Conservation (phyloP, 2,329 filamentous ascomycete species). For the Thelonectria blattea region DNA sequence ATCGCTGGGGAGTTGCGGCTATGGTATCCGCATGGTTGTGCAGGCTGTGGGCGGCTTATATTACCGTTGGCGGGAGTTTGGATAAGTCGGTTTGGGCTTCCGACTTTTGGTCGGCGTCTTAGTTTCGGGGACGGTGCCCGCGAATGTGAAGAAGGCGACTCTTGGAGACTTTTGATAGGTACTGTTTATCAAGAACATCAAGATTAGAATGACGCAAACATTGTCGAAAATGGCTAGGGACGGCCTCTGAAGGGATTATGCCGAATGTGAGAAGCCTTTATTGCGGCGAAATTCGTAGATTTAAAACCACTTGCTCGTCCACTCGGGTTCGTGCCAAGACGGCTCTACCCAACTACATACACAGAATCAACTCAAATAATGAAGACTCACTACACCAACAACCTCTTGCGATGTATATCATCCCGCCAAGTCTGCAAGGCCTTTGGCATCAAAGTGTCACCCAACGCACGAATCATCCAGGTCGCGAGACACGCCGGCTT, state of each 20-base stretch:
- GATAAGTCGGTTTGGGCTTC: neutral
- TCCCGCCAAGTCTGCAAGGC: conserved; percentile 19
- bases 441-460: conserved; percentile 12
- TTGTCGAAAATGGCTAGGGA: neutral
- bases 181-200: neutral
- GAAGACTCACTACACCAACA: conserved; percentile 4
- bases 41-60: neutral
- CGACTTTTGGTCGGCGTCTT: neutral
- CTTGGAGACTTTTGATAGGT: neutral
- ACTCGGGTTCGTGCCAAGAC: neutral
- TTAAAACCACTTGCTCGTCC: neutral
- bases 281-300: neutral
- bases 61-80: neutral
- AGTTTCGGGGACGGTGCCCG: neutral
- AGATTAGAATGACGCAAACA: neutral
- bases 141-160: neutral
- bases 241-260: neutral
- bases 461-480: conserved; percentile 14
- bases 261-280: neutral
- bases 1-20: neutral
- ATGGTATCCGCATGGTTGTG: neutral
- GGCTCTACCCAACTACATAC: neutral
- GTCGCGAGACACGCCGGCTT: conserved; percentile 33
- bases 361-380: neutral
- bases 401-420: conserved; percentile 3